Conservation (phyloP, 371 early-diverging fungal species). For the Mortierella sp. region DNA sequence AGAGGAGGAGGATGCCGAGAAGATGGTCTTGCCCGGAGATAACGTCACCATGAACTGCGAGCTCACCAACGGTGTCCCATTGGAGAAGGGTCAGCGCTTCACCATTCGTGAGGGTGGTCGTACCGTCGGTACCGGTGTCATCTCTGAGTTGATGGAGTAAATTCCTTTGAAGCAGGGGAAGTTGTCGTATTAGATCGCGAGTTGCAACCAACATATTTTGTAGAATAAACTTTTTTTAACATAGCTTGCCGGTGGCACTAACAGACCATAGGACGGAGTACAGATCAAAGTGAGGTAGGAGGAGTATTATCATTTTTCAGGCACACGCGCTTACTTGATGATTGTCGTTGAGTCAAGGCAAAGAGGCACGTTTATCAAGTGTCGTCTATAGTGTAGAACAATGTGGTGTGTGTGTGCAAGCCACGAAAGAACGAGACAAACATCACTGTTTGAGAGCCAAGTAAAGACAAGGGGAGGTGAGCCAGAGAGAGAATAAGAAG, state of each 20-base stretch:
- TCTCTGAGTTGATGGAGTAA: slow-evolving; percentile 72
- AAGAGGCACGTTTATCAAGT: neutral
- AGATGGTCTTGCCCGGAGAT: slow-evolving; percentile 99
- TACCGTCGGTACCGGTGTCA: slow-evolving; percentile 96
- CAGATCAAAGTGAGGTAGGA: neutral
- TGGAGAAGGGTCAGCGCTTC: slow-evolving; percentile 96
- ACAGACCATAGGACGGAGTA: neutral
- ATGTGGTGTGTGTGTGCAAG: neutral
- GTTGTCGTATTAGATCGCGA: neutral
- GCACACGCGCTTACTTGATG: neutral
- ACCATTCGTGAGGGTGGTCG: slow-evolving; percentile 98
- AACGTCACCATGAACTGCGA: slow-evolving; percentile 91
- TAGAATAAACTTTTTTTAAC: slow-evolving; percentile 14
- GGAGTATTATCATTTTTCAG: neutral
- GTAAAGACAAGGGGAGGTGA: neutral
- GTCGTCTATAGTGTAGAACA: too few species aligned
- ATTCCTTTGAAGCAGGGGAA: neutral
- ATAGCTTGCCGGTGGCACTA: neutral
- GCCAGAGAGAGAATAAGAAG: neutral
- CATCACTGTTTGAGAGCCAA: slow-evolving; percentile 5
- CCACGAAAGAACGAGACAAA: neutral
- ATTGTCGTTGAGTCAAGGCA: too few species aligned
- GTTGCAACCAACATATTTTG: neutral
- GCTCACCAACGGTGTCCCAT: slow-evolving; percentile 85
- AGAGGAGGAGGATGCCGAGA: slow-evolving; percentile 88